A percentile compares a stretch with the other conserved stretches of the same genome.
Conservation (phyloP, 306 rosid genomes). For the Mimosa bimucronata region DNA sequence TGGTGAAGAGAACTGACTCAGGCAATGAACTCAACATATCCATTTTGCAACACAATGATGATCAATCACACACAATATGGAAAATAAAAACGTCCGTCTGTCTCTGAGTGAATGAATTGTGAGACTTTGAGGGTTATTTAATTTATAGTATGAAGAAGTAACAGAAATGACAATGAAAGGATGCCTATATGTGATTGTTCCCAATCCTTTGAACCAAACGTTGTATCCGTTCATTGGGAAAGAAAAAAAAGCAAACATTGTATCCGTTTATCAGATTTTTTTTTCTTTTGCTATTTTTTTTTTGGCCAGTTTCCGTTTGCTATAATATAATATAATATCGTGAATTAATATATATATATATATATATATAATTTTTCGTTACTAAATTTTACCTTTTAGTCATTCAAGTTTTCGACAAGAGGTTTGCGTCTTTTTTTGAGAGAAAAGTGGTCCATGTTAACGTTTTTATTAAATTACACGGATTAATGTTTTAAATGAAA, state of each 20-base stretch:
- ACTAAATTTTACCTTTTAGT: no score
- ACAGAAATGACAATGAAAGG: not conserved
- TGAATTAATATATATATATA: not conserved
- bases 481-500: no score
- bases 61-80: not conserved
- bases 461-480: no score
- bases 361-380: no score
- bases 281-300: no score
- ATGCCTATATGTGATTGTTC: not conserved
- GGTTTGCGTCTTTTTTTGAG: no score
- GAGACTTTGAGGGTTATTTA: not conserved
- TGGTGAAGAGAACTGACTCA: not conserved
- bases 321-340: no score
- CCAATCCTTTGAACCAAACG: not conserved
- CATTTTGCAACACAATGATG: not conserved
- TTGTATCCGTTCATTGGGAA: no score
- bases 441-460: no score
- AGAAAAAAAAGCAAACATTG: no score
- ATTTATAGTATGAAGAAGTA: not conserved
- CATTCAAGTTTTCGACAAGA: not conserved
- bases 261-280: no score
- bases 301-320: no score
- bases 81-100: not conserved
- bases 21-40: slow-evolving; percentile 16
- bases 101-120: not conserved